These are phyloP conservation scores for Phoma sp. DNA, from an alignment of 2,329 filamentous ascomycete genomes.

Conservation along the genomic window DNA sequence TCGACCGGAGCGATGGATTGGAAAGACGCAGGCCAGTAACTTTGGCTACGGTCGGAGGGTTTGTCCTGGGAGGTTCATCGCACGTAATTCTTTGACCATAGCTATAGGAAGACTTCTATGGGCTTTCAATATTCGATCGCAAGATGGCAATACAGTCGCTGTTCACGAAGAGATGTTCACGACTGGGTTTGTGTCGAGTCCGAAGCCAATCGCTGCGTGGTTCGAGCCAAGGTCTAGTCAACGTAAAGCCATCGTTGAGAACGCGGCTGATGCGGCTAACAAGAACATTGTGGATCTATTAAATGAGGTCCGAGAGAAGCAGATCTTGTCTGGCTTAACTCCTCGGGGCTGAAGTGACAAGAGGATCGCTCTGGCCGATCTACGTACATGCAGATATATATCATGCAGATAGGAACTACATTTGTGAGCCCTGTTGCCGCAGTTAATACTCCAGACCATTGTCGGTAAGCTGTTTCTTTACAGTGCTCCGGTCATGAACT, in stretches of 20 bases:
- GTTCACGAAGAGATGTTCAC: conserved; percentile 19
- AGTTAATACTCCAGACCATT: too few species aligned
- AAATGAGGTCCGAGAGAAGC: neutral
- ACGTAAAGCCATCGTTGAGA: neutral
- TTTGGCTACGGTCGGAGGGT: conserved; percentile 55
- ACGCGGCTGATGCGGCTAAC: neutral
- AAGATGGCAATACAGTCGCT: neutral
- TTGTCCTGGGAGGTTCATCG: conserved; percentile 35
- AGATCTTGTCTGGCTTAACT: neutral
- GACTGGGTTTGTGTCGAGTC: conserved; percentile 29
- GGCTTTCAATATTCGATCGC: conserved; percentile 53
- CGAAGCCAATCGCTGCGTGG: conserved; percentile 33
- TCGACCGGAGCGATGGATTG: conserved; percentile 46
- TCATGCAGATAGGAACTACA: too few species aligned
- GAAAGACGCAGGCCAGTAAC: conserved; percentile 16
- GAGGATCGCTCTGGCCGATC: too few species aligned
- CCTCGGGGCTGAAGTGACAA: neutral
- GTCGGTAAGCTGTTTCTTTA: too few species aligned
- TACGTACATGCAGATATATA: too few species aligned
- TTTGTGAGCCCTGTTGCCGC: too few species aligned
- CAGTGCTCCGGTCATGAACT: too few species aligned
- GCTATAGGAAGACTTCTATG: conserved; percentile 59
- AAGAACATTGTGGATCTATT: neutral
- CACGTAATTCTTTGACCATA: conserved; percentile 50
- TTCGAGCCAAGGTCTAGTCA: conserved; percentile 20